Percentiles rank a stretch among this genome's conserved stretches.
These are phyloP conservation scores for Cyberlindnera misumaiensis DNA, from an alignment of 805 yeast genomes.

Conservation along the genomic window DNA sequence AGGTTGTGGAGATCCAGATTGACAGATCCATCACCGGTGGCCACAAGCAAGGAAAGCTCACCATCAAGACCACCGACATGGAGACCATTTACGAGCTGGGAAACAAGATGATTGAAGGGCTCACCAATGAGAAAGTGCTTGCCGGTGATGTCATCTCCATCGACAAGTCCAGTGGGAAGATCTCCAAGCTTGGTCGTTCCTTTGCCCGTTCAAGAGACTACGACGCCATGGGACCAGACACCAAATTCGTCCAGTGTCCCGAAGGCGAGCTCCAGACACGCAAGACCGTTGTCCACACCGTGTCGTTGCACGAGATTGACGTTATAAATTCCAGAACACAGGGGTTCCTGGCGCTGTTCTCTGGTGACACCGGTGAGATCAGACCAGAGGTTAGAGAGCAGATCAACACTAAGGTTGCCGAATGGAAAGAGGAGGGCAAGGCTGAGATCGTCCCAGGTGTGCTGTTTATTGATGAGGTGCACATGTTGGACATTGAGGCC, in stretches of 20 bases:
- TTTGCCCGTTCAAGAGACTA: constrained; percentile 95
- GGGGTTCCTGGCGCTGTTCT: constrained; percentile 91
- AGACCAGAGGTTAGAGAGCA: constrained; percentile 93
- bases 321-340: constrained; percentile 96
- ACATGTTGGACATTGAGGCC: constrained; percentile 96
- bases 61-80: constrained; percentile 97
- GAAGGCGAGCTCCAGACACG: constrained; percentile 97
- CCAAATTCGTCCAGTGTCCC: constrained; percentile 96
- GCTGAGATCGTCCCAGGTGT: constrained; percentile 98
- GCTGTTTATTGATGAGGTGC: constrained; percentile 94
- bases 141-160: constrained; percentile 97
- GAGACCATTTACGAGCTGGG: constrained; percentile 97
- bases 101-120: constrained; percentile 87
- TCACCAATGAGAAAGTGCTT: constrained; percentile 88
- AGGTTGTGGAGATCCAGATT: constrained; percentile 93
- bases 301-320: constrained; percentile 95
- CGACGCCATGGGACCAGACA: constrained; percentile 98
- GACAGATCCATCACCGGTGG: constrained; percentile 95
- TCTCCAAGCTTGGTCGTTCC: constrained; percentile 90
- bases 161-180: constrained; percentile 92
- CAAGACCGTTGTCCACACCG: constrained; percentile 93
- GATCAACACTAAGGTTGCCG: constrained; percentile 93
- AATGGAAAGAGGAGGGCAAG: constrained; percentile 98
- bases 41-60: constrained; percentile 94
- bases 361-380: constrained; percentile 97